Base-by-base conservation (phyloP, 352 stramenopile species). In the Globisporangium spiculum region DNA sequence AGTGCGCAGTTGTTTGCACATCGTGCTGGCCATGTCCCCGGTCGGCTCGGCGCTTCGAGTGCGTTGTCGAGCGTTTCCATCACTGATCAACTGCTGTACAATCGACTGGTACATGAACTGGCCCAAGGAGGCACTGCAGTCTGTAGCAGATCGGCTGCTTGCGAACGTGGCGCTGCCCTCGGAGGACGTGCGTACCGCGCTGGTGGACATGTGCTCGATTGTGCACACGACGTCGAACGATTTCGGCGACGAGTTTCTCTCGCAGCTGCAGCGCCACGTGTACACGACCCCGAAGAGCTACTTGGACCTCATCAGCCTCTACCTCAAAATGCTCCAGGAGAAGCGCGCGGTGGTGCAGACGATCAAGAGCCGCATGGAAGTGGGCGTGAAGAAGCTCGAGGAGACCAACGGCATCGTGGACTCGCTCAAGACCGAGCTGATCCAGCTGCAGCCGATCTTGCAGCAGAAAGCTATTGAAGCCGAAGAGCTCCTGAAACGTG, bases 251-350 rank as follows among this genome's bases (percentile, higher is more conserved):
- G 70, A 83, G 20, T 99, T 99, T 69, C 92, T 94, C 38, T 78
- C 84, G 1, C 91, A 98, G 65, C 71, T 98, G 24, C 81, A 96
- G 60, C 80, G 96, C 12, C 81, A 94, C 46, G 92, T 98, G 57
- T 99, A 99, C 80, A 98, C 93, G n/a, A 99, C 96, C 3, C 96
- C 96, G 0, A 99, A 98, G 70, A 95, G 78, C n/a, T 99, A 99
- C 68, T 69, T 99, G 26, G 96, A 99, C 71, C 79, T 99, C n/a
- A 98, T 99, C 68, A 80, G 90, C 14, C 72, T 98, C 60, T 99
- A 98, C 67, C 78, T 94, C 22, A 96, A 89, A 55, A 97, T 98
- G 90, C 81, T 99, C 2, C 78, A 92, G 20, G 83, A 97, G 66
- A 94, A 97, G 53, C 87, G 92, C 22, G 80, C 73, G 0, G 76